A percentile compares a stretch with the other conserved stretches of the same genome.
phyloP scores from a whole-genome alignment of 1,139 yeast genomes.

The Candida mesenterica region DNA sequence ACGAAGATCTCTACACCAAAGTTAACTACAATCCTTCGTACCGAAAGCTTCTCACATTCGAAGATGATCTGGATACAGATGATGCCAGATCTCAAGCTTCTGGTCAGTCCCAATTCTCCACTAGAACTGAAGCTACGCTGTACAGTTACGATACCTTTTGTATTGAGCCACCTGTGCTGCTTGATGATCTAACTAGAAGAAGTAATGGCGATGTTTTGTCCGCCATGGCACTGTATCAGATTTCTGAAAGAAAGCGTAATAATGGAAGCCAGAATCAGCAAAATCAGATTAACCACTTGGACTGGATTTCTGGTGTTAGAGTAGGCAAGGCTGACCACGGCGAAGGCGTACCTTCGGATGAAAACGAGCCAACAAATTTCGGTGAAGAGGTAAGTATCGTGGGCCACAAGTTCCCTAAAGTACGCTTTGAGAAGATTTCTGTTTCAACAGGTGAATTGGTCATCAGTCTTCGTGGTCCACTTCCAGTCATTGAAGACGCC shows the following conservation, averaged over 20 bases:
- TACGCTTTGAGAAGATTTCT: conserved; percentile 81
- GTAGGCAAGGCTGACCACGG: conserved; percentile 56
- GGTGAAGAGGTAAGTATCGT: conserved; percentile 91
- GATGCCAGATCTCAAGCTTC: conserved; percentile 4
- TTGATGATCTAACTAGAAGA: conserved; percentile 32
- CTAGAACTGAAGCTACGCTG: background rate
- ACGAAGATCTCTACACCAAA: conserved; percentile 55
- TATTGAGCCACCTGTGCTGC: conserved; percentile 37
- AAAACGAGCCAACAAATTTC: conserved; percentile 60
- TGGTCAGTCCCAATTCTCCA: conserved; percentile 6
- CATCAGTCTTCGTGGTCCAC: conserved; percentile 77
- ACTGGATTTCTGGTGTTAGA: conserved; percentile 93
- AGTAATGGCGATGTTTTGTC: conserved; percentile 39
- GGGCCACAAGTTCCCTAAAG: conserved; percentile 87
- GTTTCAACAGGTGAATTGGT: conserved; percentile 82
- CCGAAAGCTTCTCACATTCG: conserved; percentile 6
- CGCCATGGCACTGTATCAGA: conserved; percentile 33
- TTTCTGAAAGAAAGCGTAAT: conserved; percentile 31
- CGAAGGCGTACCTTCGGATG: conserved; percentile 24
- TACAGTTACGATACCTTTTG: conserved; percentile 37
- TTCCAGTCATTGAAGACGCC: conserved; percentile 29
- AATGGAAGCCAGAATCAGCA: conserved; percentile 19
- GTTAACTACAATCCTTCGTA: conserved; percentile 54
- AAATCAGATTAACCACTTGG: conserved; percentile 62
- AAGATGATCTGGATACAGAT: conserved; percentile 5